Evolutionary conservation across 2,329 filamentous ascomycete genomes (phyloP).

Genomic region (Leptographium procerum): DNA sequence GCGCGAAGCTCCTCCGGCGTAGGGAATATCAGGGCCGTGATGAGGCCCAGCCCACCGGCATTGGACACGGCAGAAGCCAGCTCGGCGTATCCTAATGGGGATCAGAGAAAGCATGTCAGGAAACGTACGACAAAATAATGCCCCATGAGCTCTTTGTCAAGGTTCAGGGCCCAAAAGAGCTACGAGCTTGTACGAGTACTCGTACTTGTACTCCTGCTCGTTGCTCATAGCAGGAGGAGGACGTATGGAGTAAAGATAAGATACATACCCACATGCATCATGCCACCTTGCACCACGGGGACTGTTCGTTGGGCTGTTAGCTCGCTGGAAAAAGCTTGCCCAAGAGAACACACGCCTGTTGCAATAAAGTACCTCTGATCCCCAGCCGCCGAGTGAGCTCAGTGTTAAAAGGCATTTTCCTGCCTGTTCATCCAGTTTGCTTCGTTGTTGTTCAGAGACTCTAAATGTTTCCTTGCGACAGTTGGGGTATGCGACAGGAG

Average conservation of each 20-base stretch:
- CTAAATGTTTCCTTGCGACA: too few relatives aligned
- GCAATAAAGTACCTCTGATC: conserved; percentile 26
- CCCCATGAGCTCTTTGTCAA: neutral
- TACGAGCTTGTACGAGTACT: too few relatives aligned
- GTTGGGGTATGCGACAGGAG: neutral
- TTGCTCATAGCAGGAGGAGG: too few relatives aligned
- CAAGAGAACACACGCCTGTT: neutral
- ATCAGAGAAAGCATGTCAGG: conserved; percentile 24
- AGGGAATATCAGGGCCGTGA: conserved; percentile 86
- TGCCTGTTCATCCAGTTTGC: too few relatives aligned
- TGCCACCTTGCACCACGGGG: conserved; percentile 74
- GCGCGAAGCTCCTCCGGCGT: conserved; percentile 83
- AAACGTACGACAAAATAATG: neutral
- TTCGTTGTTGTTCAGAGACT: too few relatives aligned
- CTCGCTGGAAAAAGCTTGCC: neutral
- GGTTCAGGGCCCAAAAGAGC: too few relatives aligned
- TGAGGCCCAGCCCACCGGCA: conserved; percentile 71
- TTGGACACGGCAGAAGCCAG: conserved; percentile 67
- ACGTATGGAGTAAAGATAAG: neutral
- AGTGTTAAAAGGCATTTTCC: conserved; percentile 45
- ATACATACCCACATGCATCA: conserved; percentile 32
- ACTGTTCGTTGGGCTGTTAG: conserved; percentile 34
- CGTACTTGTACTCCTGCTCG: too few relatives aligned
- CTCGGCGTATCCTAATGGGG: conserved; percentile 70
- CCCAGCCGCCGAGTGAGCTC: conserved; percentile 46